Evolutionary conservation across 2,329 filamentous ascomycete genomes (phyloP).

Genomic region (Pseudopithomyces maydicus): DNA sequence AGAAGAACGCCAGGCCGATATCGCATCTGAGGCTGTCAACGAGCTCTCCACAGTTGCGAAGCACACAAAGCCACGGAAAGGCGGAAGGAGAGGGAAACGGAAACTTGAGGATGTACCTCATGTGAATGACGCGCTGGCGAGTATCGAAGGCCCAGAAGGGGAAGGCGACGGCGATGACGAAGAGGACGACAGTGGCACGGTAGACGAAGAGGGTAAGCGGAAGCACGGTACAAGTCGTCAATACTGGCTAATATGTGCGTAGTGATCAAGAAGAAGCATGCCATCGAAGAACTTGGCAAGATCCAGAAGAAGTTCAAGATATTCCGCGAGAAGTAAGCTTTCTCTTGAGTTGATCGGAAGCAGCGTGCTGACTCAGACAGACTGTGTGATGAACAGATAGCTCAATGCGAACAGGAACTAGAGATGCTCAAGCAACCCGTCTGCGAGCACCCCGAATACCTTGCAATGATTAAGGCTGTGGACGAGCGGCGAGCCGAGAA

Average conservation of each 20-base stretch:
- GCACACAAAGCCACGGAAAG: constrained; percentile 42
- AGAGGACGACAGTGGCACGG: constrained; percentile 43
- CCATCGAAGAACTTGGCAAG: constrained; percentile 76
- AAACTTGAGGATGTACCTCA: constrained; percentile 49
- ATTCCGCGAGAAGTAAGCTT: constrained; percentile 74
- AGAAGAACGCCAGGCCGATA: constrained; percentile 41
- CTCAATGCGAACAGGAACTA: constrained; percentile 74
- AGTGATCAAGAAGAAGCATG: constrained; percentile 80
- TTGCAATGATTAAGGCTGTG: constrained; percentile 87
- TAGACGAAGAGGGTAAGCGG: constrained; percentile 45
- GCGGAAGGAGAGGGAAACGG: constrained; percentile 56
- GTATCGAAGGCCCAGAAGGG: constrained; percentile 68
- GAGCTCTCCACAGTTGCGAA: constrained; percentile 44
- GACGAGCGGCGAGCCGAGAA: constrained; percentile 82
- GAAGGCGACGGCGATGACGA: constrained; percentile 54
- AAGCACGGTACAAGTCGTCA: background rate
- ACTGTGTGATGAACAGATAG: constrained; percentile 85
- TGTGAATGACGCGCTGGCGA: constrained; percentile 52
- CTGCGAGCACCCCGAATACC: constrained; percentile 83
- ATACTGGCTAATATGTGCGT: constrained; percentile 1
- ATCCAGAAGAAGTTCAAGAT: constrained; percentile 89
- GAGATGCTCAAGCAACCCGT: constrained; percentile 63
- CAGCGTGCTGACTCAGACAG: constrained; percentile 53
- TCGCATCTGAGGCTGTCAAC: constrained; percentile 36
- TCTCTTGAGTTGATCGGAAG: constrained; percentile 5